Evolutionary conservation across 2,329 filamentous ascomycete species (phyloP).

Genomic region (Teratosphaeria pseudoeucalypti): DNA sequence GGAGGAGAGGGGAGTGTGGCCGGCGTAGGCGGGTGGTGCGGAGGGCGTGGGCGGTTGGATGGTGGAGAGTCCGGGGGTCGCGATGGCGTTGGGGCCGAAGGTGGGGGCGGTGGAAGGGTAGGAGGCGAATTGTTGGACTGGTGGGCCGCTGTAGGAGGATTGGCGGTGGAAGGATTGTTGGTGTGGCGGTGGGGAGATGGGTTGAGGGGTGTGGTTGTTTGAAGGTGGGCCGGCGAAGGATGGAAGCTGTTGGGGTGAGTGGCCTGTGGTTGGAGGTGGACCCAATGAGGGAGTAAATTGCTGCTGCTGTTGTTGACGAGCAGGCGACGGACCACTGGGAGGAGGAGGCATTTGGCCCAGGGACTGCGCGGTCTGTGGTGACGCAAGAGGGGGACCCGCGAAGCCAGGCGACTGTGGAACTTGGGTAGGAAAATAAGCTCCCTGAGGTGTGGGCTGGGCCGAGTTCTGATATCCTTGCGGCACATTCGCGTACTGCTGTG

Average conservation of each 20-base stretch:
- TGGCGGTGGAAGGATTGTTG: conserved; percentile 25
- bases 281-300: conserved; percentile 2
- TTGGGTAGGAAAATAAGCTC: conserved; percentile 32
- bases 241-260: neutral
- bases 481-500: conserved; percentile 17
- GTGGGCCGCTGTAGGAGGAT: conserved; percentile 13
- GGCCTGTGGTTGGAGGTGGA: neutral
- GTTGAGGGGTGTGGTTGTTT: conserved; percentile 3
- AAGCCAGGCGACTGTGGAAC: conserved; percentile 8
- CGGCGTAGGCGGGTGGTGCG: conserved; percentile 24
- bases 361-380: conserved; percentile 8
- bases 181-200: conserved; percentile 14
- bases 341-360: conserved; percentile 15
- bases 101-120: conserved; percentile 19
- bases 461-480: conserved; percentile 13
- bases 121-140: conserved; percentile 26
- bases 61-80: conserved; percentile 9
- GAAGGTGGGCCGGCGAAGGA: conserved; percentile 7
- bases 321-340: conserved; percentile 8
- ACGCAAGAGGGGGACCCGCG: conserved; percentile 8
- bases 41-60: conserved; percentile 24
- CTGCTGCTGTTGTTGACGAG: conserved; percentile 11
- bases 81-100: conserved; percentile 8
- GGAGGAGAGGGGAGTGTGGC: conserved; percentile 28
- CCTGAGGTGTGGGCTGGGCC: conserved; percentile 18